phyloP scores from a whole-genome alignment of 1,139 yeast genomes.

The Entelexis paramagnoliae region DNA sequence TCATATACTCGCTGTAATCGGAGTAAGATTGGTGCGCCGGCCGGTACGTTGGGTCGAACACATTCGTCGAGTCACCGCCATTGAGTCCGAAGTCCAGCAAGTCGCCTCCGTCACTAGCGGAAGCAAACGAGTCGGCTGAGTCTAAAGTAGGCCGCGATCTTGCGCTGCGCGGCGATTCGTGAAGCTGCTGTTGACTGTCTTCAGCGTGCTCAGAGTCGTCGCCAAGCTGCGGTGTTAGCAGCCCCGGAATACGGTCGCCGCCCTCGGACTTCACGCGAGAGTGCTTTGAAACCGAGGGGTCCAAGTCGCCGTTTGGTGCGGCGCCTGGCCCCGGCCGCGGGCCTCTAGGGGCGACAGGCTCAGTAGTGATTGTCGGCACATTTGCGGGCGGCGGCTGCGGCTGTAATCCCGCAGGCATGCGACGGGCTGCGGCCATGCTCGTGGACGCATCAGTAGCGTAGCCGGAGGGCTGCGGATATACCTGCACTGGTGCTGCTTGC shows the following conservation, averaged over 20 bases:
- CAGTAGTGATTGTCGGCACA: constrained; percentile 1
- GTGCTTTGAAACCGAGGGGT: constrained; percentile 19
- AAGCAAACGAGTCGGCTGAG: constrained; percentile 16
- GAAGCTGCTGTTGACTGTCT: constrained; percentile 12
- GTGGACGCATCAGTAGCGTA: constrained; percentile 1
- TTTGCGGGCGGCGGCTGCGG: neutral
- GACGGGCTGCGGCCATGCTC: neutral
- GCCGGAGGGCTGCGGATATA: constrained; percentile 3
- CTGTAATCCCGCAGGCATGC: neutral
- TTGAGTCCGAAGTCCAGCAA: neutral
- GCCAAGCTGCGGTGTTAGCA: constrained; percentile 27
- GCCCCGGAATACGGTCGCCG: constrained; percentile 24
- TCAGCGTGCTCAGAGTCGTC: constrained; percentile 14
- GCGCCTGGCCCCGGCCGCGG: constrained; percentile 13
- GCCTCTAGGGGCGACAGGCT: neutral
- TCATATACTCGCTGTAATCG: constrained; percentile 25
- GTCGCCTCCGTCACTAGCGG: constrained; percentile 12
- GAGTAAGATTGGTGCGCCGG: constrained; percentile 24
- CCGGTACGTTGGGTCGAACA: constrained; percentile 21
- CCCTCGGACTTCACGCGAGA: constrained; percentile 31
- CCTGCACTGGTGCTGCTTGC: neutral
- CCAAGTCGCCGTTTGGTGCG: neutral
- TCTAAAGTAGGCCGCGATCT: constrained; percentile 20
- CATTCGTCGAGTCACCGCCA: constrained; percentile 3
- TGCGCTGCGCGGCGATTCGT: neutral